phyloP scores from a whole-genome alignment of 495 filamentous ascomycete species.

The Hypomontagnella submonticulosa region DNA sequence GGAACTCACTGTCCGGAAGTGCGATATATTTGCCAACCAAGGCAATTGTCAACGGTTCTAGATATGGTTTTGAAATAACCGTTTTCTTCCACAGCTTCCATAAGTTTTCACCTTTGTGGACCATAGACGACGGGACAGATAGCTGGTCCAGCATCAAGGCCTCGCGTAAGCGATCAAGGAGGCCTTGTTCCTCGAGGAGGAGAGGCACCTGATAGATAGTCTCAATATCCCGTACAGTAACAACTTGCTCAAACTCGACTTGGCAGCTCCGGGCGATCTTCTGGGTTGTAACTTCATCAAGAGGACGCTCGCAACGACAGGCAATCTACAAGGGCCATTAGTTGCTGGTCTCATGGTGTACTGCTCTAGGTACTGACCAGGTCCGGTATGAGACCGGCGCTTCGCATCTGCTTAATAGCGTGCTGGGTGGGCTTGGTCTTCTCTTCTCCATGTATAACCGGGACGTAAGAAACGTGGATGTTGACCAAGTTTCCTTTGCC shows the following conservation, averaged over 20 bases:
- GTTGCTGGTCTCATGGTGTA: neutral
- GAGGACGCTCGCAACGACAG: constrained; percentile 82
- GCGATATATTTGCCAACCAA: constrained; percentile 92
- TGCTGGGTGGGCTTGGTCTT: constrained; percentile 98
- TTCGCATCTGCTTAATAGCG: constrained; percentile 83
- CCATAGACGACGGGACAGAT: constrained; percentile 56
- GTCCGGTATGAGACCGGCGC: constrained; percentile 86
- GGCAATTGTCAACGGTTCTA: constrained; percentile 80
- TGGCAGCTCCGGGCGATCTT: constrained; percentile 92
- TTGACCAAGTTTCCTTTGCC: constrained; percentile 85
- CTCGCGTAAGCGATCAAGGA: constrained; percentile 69
- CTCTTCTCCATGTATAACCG: constrained; percentile 80
- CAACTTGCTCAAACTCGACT: constrained; percentile 80
- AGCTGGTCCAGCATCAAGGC: constrained; percentile 69
- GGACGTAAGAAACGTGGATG: constrained; percentile 86
- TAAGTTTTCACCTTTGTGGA: constrained; percentile 67
- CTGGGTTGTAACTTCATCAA: constrained; percentile 77
- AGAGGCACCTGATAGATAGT: constrained; percentile 93
- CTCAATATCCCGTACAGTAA: constrained; percentile 85
- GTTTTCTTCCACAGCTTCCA: constrained; percentile 80
- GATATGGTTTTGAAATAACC: constrained; percentile 71
- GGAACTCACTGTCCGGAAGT: constrained; percentile 68
- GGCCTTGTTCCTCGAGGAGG: constrained; percentile 81
- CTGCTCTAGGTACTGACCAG: constrained; percentile 59
- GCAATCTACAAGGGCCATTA: constrained; percentile 69